Base-by-base conservation (phyloP, 768 basidiomycete species). In the Termitomyces sp. region DNA sequence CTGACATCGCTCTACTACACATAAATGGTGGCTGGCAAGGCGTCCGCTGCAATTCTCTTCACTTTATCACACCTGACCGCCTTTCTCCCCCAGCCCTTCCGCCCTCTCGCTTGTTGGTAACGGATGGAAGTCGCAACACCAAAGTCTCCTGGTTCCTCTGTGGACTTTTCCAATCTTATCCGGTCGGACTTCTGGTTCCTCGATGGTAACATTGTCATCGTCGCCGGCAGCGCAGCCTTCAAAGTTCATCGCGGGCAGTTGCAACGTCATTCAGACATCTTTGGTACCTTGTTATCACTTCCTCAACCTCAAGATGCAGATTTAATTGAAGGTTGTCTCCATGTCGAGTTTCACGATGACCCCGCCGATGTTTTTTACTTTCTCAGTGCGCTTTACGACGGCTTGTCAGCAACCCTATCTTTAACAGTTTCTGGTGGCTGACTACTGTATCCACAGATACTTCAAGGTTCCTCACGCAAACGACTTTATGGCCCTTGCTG, bases 161-260 rank as follows among this genome's bases (percentile, higher is more conserved):
- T 12, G 32, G 44, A 55, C 34, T 58, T 55, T 49, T 52, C 58
- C 46, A 68, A 66, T 46, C 67, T 77, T 43, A 57, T 75, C 47
- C 72, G 74, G 24, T 80, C 85, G 1, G 84, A 87, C 59, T 79
- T 89, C 64, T 90, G 85, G 85, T 90, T 90, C 64, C 58, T 69
- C 0, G 88, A 90, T 61, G 88, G 88, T 11, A 90, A 88, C 63
- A 71, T 88, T 42, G 70, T 88, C 51, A 75, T 90, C 51, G 68
- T 87, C 51, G 77, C 82, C 1, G 78, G 76, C 0, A 66, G 68
- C 19, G 78, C 78, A 12, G 82, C 78, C 0, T 90, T 89, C 76
- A 88, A 84, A 58, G 85, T 90, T 4, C 88, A 90, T 62, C 78
- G 80, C 5, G 87, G 88, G 0, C 85, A 88, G 60, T 77, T 91